Conservation (phyloP, 2,329 filamentous ascomycete species). For the Apiospora koreana region DNA sequence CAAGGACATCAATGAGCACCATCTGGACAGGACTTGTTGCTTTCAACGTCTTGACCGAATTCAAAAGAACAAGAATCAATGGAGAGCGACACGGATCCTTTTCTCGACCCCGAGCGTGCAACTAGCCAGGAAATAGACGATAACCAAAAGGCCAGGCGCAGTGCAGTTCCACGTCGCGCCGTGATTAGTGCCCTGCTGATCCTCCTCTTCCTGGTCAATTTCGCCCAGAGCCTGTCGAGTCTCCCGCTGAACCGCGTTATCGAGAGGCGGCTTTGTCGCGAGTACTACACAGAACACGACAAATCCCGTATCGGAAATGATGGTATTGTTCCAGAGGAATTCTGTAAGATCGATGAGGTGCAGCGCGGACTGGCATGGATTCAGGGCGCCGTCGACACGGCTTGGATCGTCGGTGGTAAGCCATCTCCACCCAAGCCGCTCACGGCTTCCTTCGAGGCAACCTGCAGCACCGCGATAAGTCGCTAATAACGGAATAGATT, state of each 20-base stretch:
- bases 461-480: neutral
- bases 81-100: neutral
- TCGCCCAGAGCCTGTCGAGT: constrained; percentile 49
- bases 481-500: constrained; percentile 35
- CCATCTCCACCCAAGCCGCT: neutral
- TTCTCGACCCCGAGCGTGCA: neutral
- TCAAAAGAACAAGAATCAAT: neutral
- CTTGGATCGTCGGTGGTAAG: constrained; percentile 50
- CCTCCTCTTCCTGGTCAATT: constrained; percentile 47
- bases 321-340: constrained; percentile 47
- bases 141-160: neutral
- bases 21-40: neutral
- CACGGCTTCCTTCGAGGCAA: neutral
- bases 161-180: constrained; percentile 2
- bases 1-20: neutral
- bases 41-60: neutral
- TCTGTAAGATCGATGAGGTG: constrained; percentile 55
- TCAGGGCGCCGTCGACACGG: constrained; percentile 50
- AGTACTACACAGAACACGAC: constrained; percentile 47
- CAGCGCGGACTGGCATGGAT: constrained; percentile 54
- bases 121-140: neutral
- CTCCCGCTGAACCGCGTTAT: constrained; percentile 48
- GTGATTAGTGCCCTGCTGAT: constrained; percentile 33
- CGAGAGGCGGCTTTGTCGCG: constrained; percentile 49
- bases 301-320: constrained; percentile 35